Evolutionary conservation across 129 eudicot species (phyloP).

Genomic region (Deinandra increscens): DNA sequence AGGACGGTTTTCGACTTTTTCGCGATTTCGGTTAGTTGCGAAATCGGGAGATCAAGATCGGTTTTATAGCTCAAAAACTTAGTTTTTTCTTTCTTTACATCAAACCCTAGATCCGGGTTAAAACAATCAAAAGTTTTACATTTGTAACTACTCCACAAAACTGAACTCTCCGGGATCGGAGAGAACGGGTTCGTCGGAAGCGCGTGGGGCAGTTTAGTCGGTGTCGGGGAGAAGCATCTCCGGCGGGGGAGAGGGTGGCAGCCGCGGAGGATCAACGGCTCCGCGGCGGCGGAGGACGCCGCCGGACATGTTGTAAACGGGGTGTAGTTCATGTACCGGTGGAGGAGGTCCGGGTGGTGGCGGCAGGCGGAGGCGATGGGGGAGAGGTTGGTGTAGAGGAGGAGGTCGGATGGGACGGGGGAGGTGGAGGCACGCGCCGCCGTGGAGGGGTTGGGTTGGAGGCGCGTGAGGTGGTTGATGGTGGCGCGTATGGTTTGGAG

Average conservation of each 20-base stretch:
- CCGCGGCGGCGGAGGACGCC: conserved; percentile 49
- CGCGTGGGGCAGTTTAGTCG: conserved; percentile 35
- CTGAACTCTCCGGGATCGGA: conserved; percentile 49
- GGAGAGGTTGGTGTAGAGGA: conserved; percentile 62
- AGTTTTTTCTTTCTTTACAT: conserved; percentile 43
- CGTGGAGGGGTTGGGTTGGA: conserved; percentile 49
- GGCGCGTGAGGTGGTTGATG: conserved; percentile 96
- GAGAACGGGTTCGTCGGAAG: conserved; percentile 53
- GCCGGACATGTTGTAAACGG: conserved; percentile 61
- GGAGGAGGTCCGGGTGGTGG: conserved; percentile 80
- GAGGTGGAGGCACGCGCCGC: conserved; percentile 32
- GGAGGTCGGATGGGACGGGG: conserved; percentile 75
- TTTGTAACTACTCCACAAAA: conserved; percentile 45
- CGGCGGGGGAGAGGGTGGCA: conserved; percentile 94
- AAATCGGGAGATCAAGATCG: conserved; percentile 83
- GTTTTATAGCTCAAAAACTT: conserved; percentile 52
- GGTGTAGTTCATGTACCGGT: conserved; percentile 84
- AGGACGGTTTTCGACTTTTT: conserved; percentile 37
- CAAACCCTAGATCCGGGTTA: conserved; percentile 75
- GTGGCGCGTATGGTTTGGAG: conserved; percentile 98
- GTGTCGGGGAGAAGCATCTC: conserved; percentile 68
- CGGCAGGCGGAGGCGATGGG: conserved; percentile 88
- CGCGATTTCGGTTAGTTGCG: conserved; percentile 56
- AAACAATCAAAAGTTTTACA: conserved; percentile 64
- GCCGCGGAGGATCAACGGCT: conserved; percentile 74